Conservation (phyloP, 305 asterid species). For the Fraxinus angustifolia region DNA sequence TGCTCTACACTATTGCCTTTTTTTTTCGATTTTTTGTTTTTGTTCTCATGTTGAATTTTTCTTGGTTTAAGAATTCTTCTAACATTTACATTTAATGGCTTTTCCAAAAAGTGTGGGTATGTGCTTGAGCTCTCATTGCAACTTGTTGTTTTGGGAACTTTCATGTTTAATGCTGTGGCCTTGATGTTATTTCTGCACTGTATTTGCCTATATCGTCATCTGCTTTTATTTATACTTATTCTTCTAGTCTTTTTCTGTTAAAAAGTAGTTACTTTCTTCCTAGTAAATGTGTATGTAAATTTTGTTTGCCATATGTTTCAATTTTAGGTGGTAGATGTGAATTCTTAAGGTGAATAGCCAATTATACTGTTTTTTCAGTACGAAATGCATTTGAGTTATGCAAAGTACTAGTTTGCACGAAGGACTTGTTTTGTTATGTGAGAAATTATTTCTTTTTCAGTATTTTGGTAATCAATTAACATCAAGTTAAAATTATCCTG, state of each 20-base stretch:
- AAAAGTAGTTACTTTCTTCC: not conserved
- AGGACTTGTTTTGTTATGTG: not conserved
- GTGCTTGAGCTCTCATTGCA: not conserved
- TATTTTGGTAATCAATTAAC: not conserved
- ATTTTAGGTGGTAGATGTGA: not conserved
- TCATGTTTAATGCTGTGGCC: not conserved
- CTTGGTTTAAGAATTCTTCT: no score
- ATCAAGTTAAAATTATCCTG: not conserved
- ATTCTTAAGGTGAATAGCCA: not conserved
- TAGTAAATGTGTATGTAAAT: not conserved
- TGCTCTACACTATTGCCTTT: conserved; percentile 18
- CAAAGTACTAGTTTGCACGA: not conserved
- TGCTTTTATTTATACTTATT: not conserved
- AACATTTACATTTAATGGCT: not conserved
- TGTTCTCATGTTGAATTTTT: no score
- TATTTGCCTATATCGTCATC: not conserved
- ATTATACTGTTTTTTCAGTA: not conserved
- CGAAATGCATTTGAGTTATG: not conserved
- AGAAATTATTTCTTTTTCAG: not conserved
- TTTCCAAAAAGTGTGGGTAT: not conserved
- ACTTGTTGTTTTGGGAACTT: not conserved
- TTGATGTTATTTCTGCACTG: not conserved
- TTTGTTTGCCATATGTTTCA: not conserved
- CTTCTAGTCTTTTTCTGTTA: not conserved
- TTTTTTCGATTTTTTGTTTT: not conserved